phyloP scores from a whole-genome alignment of 129 eudicot species.

The Glebionis coronaria region DNA sequence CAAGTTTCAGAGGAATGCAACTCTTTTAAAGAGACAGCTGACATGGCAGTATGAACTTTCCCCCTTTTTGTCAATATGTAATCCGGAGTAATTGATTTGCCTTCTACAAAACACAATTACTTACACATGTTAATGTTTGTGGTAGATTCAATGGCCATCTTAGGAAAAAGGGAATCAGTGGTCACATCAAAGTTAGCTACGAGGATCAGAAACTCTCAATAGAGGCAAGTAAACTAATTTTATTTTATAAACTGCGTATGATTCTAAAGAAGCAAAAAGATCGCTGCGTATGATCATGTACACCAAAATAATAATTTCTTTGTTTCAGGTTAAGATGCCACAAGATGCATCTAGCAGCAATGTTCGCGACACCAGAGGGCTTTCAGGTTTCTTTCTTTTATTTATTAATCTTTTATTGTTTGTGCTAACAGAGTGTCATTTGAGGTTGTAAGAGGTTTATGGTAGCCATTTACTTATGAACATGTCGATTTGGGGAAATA shows the following conservation, averaged over 20 bases:
- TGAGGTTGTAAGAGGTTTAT: no score
- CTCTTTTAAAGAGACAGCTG: conserved; percentile 61
- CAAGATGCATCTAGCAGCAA: conserved; percentile 77
- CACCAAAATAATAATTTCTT: conserved; percentile 3
- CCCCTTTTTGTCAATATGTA: conserved; percentile 4
- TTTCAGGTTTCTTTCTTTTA: conserved; percentile 55
- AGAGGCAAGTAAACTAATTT: conserved; percentile 54
- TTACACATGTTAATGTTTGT: conserved; percentile 15
- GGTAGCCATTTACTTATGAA: background rate
- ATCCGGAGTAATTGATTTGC: background rate
- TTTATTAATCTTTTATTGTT: background rate
- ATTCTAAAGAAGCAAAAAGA: background rate
- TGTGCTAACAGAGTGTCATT: background rate
- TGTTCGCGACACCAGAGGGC: conserved; percentile 89
- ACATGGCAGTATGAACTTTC: conserved; percentile 69
- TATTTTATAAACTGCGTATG: background rate
- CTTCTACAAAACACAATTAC: background rate
- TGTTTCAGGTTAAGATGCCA: conserved; percentile 83
- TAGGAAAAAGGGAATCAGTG: conserved; percentile 82
- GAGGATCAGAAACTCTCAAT: conserved; percentile 81
- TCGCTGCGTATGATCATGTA: background rate
- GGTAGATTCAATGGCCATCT: conserved; percentile 85
- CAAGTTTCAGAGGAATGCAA: conserved; percentile 80
- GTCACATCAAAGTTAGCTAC: conserved; percentile 60
- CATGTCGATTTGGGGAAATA: background rate